Evolutionary conservation across 345 rosid genomes (phyloP), one percentile per base, ranked within the genome.

Genomic region (Erodium maritimum): DNA sequence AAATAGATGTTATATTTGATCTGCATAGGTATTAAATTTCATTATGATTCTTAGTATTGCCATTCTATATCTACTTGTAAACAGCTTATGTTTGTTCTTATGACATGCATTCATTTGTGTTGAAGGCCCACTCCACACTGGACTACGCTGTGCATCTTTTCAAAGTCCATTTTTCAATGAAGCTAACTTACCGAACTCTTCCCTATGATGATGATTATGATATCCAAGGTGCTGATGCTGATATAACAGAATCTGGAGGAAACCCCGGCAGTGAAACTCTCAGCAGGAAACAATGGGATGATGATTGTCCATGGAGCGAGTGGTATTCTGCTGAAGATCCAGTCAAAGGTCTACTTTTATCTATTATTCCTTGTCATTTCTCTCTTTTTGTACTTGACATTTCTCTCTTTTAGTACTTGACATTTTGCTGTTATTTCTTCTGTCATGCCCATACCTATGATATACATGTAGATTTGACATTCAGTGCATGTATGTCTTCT

Each of bases 241-340:
- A 80, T 65, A 73, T 67, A 67, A 60, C 62, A 67, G 91, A 83
- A 66, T 59, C 71, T 68, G 71, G 52, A 21, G 83, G 63, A 62
- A 73, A 68, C 66, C 53, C 64, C 64, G 74, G 68, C 57, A 69
- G 67, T 69, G 90, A 78, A 56, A 72, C 72, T 46, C 83, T 57
- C 50, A 78, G 52, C 65, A 83, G 71, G 61, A 71, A 77, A 37
- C 90, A 80, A 16, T 89, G 97, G 99, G 99, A 93, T 77, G 97
- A 87, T 70, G 96, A 82, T 73, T 93, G 96, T 68, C 96, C 99
- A 65, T 93, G 99, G 97, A 89, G 91, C 66, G 95, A 87, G 79
- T 89, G 99, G 99, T 89, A 87, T 73, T 89, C 95, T 65, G 88
- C 95, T 4, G 99, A 89, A 80, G 89, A 93, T 75, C 95, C 88